These are phyloP conservation scores for Saccharomycopsis selenospora DNA, from an alignment of 805 yeast genomes.

Conservation along the genomic window DNA sequence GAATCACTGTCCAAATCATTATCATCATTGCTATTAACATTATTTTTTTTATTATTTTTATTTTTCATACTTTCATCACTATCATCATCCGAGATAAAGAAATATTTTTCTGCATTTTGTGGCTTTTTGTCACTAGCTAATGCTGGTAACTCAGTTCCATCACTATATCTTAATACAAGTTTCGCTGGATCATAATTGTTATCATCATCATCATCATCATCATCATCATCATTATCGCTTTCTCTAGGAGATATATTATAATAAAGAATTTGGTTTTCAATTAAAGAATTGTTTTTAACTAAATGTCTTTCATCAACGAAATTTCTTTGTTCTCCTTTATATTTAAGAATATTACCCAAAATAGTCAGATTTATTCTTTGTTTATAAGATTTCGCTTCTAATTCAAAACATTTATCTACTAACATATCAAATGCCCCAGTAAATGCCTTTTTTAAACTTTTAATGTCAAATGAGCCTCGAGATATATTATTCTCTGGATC, in stretches of 20 bases:
- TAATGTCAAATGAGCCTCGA: constrained; percentile 72
- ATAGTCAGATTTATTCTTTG: constrained; percentile 65
- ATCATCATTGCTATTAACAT: constrained; percentile 6
- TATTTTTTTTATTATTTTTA: constrained; percentile 5
- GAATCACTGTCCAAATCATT: background rate
- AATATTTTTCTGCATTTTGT: constrained; percentile 1
- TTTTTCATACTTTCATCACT: constrained; percentile 16
- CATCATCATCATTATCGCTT: constrained; percentile 3
- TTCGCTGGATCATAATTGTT: constrained; percentile 27
- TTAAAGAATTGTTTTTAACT: constrained; percentile 53
- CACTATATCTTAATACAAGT: constrained; percentile 10
- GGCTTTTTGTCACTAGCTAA: constrained; percentile 19
- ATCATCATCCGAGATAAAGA: background rate
- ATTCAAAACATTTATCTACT: constrained; percentile 65
- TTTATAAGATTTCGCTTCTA: constrained; percentile 59
- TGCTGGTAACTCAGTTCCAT: constrained; percentile 21
- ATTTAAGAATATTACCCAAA: constrained; percentile 71
- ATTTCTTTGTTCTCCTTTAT: constrained; percentile 66
- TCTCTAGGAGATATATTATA: constrained; percentile 29
- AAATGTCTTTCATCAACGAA: constrained; percentile 65
- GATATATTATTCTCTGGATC: constrained; percentile 79
- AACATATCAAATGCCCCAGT: constrained; percentile 80
- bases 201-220: constrained; percentile 23
- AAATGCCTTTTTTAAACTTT: constrained; percentile 78
- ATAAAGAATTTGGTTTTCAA: constrained; percentile 28